Conservation (phyloP, 768 basidiomycete species). For the Termitomyces sp. region DNA sequence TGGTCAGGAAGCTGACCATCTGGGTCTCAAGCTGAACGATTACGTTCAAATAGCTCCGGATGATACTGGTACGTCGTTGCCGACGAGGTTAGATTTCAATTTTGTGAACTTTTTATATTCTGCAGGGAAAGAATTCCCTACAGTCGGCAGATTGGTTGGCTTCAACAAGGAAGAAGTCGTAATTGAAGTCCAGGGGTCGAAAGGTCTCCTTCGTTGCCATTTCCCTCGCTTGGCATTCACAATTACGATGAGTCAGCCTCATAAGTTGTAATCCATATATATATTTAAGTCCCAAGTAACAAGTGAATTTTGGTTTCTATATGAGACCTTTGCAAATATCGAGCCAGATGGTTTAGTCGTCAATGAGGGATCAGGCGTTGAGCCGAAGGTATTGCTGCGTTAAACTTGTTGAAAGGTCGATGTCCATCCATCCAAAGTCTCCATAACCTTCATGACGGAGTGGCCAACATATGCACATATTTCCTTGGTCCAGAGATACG, state of each 20-base stretch:
- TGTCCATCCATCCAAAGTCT: background rate
- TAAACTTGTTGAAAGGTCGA: background rate
- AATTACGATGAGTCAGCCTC: constrained; percentile 13
- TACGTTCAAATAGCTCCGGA: constrained; percentile 37
- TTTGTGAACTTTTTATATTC: background rate
- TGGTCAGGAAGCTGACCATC: constrained; percentile 31
- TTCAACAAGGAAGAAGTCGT: constrained; percentile 43
- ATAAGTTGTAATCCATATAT: constrained; percentile 8
- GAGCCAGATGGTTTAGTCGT: too few species aligned
- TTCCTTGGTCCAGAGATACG: background rate
- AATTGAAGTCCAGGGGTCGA: constrained; percentile 35
- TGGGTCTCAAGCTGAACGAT: constrained; percentile 33
- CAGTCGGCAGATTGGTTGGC: constrained; percentile 43
- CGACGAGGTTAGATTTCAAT: background rate
- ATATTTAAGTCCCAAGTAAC: background rate
- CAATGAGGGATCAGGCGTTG: background rate
- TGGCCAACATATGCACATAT: background rate
- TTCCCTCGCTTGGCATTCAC: constrained; percentile 44
- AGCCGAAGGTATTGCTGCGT: background rate
- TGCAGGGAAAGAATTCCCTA: constrained; percentile 34
- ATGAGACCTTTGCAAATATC: background rate
- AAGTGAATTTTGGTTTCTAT: background rate
- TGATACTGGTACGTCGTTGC: constrained; percentile 34
- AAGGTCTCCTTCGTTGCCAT: constrained; percentile 40
- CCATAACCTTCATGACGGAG: background rate